phyloP scores from a whole-genome alignment of 2,329 filamentous ascomycete species.

The Raffaelea ambrosiae region DNA sequence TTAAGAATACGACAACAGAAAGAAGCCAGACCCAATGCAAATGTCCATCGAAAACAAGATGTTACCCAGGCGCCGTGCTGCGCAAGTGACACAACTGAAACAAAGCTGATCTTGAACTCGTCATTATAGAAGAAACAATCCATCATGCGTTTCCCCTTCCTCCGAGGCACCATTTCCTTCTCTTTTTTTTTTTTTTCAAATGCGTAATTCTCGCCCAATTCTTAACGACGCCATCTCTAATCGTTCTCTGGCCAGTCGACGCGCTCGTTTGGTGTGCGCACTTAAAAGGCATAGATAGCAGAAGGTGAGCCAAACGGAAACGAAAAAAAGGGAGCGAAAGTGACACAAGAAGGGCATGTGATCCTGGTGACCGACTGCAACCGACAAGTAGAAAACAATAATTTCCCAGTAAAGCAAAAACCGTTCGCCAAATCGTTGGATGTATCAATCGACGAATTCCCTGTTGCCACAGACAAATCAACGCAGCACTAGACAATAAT shows the following conservation, averaged over 20 bases:
- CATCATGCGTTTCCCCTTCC: neutral
- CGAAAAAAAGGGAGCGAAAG: neutral
- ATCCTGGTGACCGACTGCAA: neutral
- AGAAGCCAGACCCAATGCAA: constrained; percentile 14
- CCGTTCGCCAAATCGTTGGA: neutral
- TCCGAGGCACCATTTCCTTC: neutral
- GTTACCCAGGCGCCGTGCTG: constrained; percentile 14
- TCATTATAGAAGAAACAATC: constrained; percentile 13
- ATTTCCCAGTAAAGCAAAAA: neutral
- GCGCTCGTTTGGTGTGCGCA: too few relatives aligned
- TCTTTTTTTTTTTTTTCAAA: constrained; percentile 2
- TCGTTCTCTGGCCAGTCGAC: too few relatives aligned
- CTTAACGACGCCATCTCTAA: too few relatives aligned
- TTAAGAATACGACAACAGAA: constrained; percentile 9
- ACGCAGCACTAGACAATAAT: neutral
- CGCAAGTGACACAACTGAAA: constrained; percentile 11
- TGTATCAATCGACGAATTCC: neutral
- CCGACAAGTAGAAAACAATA: neutral
- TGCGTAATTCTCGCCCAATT: neutral
- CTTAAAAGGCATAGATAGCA: too few relatives aligned
- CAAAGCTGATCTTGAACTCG: constrained; percentile 12
- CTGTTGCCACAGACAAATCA: neutral
- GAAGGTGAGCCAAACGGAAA: too few relatives aligned
- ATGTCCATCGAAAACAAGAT: constrained; percentile 6
- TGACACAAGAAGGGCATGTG: too few relatives aligned